Percentiles rank a stretch among this genome's conserved stretches.
Conservation (phyloP, 371 early-diverging fungal genomes). For the Rhizopus stolonifer region DNA sequence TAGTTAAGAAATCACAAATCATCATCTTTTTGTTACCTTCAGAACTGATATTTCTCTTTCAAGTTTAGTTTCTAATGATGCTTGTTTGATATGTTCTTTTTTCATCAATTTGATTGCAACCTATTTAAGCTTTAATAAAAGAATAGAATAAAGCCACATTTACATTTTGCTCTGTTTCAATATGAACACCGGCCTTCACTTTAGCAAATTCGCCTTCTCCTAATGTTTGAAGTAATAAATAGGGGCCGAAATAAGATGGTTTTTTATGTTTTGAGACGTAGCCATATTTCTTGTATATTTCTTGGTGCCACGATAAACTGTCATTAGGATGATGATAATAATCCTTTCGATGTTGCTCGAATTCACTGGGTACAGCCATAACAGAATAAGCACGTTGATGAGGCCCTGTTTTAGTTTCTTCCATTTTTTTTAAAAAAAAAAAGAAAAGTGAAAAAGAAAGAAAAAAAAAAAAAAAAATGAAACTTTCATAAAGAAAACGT, state of each 20-base stretch:
- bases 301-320: conserved; percentile 14
- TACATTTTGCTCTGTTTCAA: conserved; percentile 87
- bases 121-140: conserved; percentile 36
- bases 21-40: conserved; percentile 50
- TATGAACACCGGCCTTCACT: conserved; percentile 93
- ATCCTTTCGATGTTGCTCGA: conserved; percentile 31
- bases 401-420: conserved; percentile 2
- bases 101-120: conserved; percentile 82
- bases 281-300: conserved; percentile 21
- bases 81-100: conserved; percentile 75
- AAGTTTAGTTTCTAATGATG: conserved; percentile 72
- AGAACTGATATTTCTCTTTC: conserved; percentile 80
- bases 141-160: background rate
- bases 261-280: conserved; percentile 41
- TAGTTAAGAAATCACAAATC: background rate
- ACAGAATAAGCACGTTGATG: conserved; percentile 45
- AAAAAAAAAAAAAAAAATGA: background rate
- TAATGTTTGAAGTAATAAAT: conserved; percentile 87
- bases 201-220: conserved; percentile 98
- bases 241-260: conserved; percentile 83
- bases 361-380: conserved; percentile 38
- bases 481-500: background rate
- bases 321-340: conserved; percentile 19
- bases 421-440: background rate
- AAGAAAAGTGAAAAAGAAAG: background rate